Evolutionary conservation across 169 alveolate species (phyloP), one percentile per base, ranked within the genome.

Genomic region (Miamiensis avidus): DNA sequence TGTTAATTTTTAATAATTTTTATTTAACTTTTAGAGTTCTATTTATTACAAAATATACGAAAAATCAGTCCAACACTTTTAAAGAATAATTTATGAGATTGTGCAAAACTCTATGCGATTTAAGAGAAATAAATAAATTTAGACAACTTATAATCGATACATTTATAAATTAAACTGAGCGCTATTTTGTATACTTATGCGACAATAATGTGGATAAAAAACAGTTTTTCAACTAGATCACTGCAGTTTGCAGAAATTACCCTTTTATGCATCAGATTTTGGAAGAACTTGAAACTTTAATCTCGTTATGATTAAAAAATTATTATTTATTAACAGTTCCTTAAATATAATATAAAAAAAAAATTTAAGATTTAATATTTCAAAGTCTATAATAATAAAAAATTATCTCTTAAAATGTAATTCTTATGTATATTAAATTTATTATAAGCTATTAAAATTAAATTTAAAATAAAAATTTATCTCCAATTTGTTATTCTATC

Each of bases 121-220:
- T 77, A 34, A 77, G 72, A 34, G 65, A 77, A n/a, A 33, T 77
- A 33, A 77, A 77, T 77, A 77, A 77, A 34, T 33, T 77, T 27
- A 77, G 82, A 31, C 30, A 77, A 33, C 33, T 77, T 26, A 29
- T 77, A 1, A 33, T 69, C 15, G 82, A 77, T n/a, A 28, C 29
- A 33, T 77, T 31, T 29, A 28, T 64, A 31, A 77, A 77, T 34
- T 25, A 30, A 20, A 77, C 34, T n/a, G 64, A 64, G 20, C 28
- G 64, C 31, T 64, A 31, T 26, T 33, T 32, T 33, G 4, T 29
- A 27, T 77, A 33, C n/a, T 28, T 34, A 31, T 27, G 33, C n/a
- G 64, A 77, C 31, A 77, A 33, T 33, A 77, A 77, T 1, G 33
- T 77, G 25, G 82, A 77, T 33, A 33, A 64, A 26, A 77, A 30